phyloP scores from a whole-genome alignment of 1,284 basidiomycete genomes.

The Ustilago shanxiensis region DNA sequence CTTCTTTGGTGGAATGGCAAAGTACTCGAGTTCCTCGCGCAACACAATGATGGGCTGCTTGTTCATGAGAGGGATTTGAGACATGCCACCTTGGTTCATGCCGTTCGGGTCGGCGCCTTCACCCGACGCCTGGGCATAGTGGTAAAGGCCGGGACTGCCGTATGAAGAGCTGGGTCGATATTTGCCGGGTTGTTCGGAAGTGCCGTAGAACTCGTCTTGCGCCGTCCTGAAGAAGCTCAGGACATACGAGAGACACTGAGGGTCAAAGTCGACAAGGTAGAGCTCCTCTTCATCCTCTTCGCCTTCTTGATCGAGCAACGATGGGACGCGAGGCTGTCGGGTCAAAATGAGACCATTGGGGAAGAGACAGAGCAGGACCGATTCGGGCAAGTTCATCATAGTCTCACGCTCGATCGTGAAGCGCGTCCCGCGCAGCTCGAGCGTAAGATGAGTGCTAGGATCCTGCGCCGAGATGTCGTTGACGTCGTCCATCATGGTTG shows the following conservation, averaged over 20 bases:
- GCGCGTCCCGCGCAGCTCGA: constrained; percentile 90
- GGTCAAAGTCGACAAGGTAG: constrained; percentile 97
- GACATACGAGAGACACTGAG: constrained; percentile 93
- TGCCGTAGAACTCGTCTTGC: constrained; percentile 92
- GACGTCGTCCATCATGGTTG: constrained; percentile 50
- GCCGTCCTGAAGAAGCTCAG: constrained; percentile 89
- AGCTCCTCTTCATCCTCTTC: constrained; percentile 86
- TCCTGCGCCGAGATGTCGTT: constrained; percentile 38
- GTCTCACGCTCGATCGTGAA: constrained; percentile 97
- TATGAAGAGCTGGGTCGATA: constrained; percentile 74
- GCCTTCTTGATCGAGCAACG: constrained; percentile 68
- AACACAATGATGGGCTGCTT: constrained; percentile 99
- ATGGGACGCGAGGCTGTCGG: constrained; percentile 78
- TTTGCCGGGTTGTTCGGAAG: constrained; percentile 80
- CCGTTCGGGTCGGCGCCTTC: constrained; percentile 71
- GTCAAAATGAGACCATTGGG: constrained; percentile 96
- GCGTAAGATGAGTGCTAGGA: constrained; percentile 78
- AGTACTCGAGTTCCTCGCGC: constrained; percentile 97
- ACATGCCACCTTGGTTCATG: constrained; percentile 62
- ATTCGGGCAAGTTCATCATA: constrained; percentile 98
- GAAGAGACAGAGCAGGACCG: constrained; percentile 93
- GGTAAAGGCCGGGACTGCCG: constrained; percentile 35
- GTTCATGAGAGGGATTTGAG: constrained; percentile 79
- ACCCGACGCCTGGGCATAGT: constrained; percentile 33
- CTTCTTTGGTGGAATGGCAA: constrained; percentile 80